These are phyloP conservation scores for Echria macrotheca DNA, from an alignment of 495 filamentous ascomycete species.

Conservation along the genomic window DNA sequence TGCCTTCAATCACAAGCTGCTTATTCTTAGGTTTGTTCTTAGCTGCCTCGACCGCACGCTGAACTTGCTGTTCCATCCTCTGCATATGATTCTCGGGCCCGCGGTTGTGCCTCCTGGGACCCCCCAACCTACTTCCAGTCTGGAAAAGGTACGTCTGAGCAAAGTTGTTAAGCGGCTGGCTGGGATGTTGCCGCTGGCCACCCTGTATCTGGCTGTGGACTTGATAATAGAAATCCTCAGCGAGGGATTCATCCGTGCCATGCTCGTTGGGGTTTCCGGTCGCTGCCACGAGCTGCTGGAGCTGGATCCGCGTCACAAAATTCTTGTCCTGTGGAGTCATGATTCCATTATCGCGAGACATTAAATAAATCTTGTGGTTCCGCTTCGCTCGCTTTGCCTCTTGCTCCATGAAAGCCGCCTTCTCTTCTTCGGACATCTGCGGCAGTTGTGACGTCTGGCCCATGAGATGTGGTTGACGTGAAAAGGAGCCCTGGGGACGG, in stretches of 20 bases:
- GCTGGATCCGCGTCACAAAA: conserved; percentile 94
- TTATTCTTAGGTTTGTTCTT: conserved; percentile 97
- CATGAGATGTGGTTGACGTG: conserved; percentile 41
- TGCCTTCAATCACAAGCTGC: conserved; percentile 97
- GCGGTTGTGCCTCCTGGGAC: conserved; percentile 62
- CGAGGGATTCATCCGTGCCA: conserved; percentile 69
- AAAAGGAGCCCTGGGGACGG: conserved; percentile 33
- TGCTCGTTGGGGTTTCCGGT: conserved; percentile 79
- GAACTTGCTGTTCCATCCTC: conserved; percentile 98
- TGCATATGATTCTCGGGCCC: conserved; percentile 95
- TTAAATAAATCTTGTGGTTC: conserved; percentile 93
- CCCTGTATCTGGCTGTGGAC: conserved; percentile 91
- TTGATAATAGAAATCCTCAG: conserved; percentile 98
- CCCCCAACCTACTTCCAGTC: conserved; percentile 73
- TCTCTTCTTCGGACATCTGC: conserved; percentile 70
- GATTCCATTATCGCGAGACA: conserved; percentile 90
- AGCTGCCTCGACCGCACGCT: conserved; percentile 92
- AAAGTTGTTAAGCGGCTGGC: conserved; percentile 89
- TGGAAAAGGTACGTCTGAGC: conserved; percentile 97
- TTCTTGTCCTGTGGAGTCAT: conserved; percentile 99
- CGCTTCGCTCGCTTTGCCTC: conserved; percentile 94
- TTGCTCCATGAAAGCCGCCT: conserved; percentile 73
- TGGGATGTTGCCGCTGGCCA: conserved; percentile 76
- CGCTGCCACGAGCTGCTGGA: conserved; percentile 90
- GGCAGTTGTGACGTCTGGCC: conserved; percentile 70